Evolutionary conservation across 164 flowering plant species (phyloP).

Genomic region (Vitis rupestris): DNA sequence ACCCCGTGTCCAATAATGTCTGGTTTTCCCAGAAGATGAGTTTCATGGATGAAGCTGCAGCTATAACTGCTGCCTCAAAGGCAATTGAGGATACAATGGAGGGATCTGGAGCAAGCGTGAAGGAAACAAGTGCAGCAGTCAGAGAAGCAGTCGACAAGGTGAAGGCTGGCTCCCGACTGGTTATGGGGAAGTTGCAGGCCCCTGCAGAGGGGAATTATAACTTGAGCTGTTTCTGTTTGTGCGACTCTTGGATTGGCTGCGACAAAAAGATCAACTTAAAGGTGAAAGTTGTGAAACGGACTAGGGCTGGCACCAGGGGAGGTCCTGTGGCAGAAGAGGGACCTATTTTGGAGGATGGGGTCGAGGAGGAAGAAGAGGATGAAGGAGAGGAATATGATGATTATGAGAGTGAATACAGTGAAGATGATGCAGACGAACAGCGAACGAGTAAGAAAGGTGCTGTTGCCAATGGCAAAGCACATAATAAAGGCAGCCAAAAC

Average conservation of each 20-base stretch:
- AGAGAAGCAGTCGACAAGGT: constrained; percentile 77
- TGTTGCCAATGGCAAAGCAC: constrained; percentile 33
- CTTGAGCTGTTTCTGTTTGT: constrained; percentile 66
- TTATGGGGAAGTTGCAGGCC: constrained; percentile 79
- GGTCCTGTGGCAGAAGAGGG: constrained; percentile 49
- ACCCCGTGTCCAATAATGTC: constrained; percentile 60
- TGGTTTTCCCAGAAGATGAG: constrained; percentile 87
- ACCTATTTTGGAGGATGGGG: constrained; percentile 47
- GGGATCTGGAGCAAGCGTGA: constrained; percentile 59
- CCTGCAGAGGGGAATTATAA: constrained; percentile 82
- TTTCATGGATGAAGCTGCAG: constrained; percentile 83
- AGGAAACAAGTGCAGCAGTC: constrained; percentile 55
- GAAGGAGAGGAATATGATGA: constrained; percentile 79
- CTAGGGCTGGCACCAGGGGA: constrained; percentile 66
- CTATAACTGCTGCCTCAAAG: constrained; percentile 71
- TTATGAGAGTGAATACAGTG: constrained; percentile 95
- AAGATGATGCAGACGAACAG: constrained; percentile 59
- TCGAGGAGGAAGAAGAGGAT: constrained; percentile 75
- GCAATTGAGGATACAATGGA: constrained; percentile 77
- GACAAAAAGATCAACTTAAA: constrained; percentile 65
- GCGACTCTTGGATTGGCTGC: constrained; percentile 93
- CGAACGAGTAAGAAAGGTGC: constrained; percentile 41
- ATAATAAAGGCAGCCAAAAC: constrained; percentile 22
- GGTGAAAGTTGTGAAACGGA: constrained; percentile 68
- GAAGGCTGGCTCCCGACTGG: constrained; percentile 67